Evolutionary conservation across 352 stramenopile species (phyloP).

Genomic region (Phytophthora melonis): DNA sequence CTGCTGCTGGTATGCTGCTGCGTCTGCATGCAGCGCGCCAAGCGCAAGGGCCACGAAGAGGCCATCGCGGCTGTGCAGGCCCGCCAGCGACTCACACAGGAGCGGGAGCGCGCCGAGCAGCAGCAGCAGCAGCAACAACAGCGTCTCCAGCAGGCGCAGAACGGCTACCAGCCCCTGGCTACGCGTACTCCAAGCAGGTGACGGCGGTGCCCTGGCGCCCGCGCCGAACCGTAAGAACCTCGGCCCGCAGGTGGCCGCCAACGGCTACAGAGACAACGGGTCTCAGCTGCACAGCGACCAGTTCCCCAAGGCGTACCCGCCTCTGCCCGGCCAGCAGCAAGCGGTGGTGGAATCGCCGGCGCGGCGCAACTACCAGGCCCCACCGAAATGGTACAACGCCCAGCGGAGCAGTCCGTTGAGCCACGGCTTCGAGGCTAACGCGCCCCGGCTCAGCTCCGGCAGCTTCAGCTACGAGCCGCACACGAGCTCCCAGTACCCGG

Average conservation of each 20-base stretch:
- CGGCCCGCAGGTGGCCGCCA: slow-evolving; percentile 55
- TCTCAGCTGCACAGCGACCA: slow-evolving; percentile 42
- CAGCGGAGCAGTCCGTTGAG: slow-evolving; percentile 11
- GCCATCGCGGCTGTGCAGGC: slow-evolving; percentile 67
- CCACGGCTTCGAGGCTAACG: slow-evolving; percentile 34
- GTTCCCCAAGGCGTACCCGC: slow-evolving; percentile 38
- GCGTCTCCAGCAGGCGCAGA: slow-evolving; percentile 24
- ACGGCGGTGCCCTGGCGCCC: slow-evolving; percentile 33
- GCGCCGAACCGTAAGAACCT: slow-evolving; percentile 38
- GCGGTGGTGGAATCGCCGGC: not conserved
- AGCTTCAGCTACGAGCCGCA: slow-evolving; percentile 25
- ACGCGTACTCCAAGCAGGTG: slow-evolving; percentile 47
- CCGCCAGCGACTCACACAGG: slow-evolving; percentile 57
- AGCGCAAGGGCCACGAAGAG: slow-evolving; percentile 80
- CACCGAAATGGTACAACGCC: slow-evolving; percentile 36
- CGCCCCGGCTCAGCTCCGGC: slow-evolving; percentile 29
- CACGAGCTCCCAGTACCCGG: slow-evolving; percentile 28
- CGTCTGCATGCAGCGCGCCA: slow-evolving; percentile 80
- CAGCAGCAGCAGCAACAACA: slow-evolving; percentile 55
- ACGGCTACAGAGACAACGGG: slow-evolving; percentile 42
- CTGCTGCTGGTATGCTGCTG: slow-evolving; percentile 78
- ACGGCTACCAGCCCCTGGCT: slow-evolving; percentile 40
- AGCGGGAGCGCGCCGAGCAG: slow-evolving; percentile 42
- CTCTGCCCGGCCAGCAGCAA: slow-evolving; percentile 37
- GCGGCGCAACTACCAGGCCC: slow-evolving; percentile 29